Percentiles rank a stretch among this genome's conserved stretches.
phyloP scores from a whole-genome alignment of 2,329 filamentous ascomycete genomes.

The Trichoderma endophyticum region DNA sequence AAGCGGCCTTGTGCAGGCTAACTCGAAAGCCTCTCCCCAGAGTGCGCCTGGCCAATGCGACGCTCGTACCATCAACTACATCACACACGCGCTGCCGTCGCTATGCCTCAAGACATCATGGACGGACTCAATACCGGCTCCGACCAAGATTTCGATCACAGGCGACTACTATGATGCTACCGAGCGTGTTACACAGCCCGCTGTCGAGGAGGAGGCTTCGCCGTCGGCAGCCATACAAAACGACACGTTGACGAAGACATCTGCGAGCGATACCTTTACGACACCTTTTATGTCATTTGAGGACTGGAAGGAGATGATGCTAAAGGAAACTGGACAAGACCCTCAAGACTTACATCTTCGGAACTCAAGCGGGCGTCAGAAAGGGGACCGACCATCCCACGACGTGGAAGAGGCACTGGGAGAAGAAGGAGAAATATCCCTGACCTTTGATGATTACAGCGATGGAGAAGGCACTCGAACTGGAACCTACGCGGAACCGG shows the following conservation, averaged over 20 bases:
- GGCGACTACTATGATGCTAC: not conserved
- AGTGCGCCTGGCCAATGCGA: conserved; percentile 40
- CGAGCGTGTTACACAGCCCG: not conserved
- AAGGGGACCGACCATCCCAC: conserved; percentile 47
- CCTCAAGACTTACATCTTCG: conserved; percentile 63
- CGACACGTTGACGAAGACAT: conserved; percentile 12
- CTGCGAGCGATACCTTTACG: conserved; percentile 16
- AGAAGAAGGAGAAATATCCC: conserved; percentile 79
- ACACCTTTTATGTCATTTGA: conserved; percentile 87
- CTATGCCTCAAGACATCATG: conserved; percentile 69
- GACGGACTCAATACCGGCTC: conserved; percentile 33
- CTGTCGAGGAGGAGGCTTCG: not conserved
- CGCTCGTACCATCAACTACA: conserved; percentile 72
- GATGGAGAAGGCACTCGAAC: conserved; percentile 22
- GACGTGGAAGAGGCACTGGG: conserved; percentile 72
- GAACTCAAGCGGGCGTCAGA: conserved; percentile 49
- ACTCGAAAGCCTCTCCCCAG: not conserved
- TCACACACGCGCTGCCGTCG: conserved; percentile 73
- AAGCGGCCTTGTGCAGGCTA: not conserved
- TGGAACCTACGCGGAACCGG: not conserved
- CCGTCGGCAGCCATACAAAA: not conserved
- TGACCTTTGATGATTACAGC: conserved; percentile 48
- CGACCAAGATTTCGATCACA: conserved; percentile 2
- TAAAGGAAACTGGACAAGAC: conserved; percentile 78
- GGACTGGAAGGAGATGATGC: conserved; percentile 94